Evolutionary conservation across 2,329 filamentous ascomycete species (phyloP).

Genomic region (Metarhizium robertsii): DNA sequence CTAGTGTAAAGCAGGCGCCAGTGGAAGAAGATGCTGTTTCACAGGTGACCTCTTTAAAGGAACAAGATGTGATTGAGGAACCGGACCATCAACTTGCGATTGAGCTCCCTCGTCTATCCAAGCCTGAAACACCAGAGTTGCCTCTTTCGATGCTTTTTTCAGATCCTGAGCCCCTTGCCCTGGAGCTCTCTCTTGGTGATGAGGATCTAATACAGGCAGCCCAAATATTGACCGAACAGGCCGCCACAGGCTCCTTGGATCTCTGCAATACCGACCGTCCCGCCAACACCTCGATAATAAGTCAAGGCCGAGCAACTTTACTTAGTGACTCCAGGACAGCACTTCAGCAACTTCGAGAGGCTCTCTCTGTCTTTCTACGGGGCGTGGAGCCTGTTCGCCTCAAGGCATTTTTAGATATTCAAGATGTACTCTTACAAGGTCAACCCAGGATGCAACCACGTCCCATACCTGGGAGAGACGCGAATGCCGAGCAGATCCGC

Average conservation of each 20-base stretch:
- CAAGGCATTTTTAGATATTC: conserved; percentile 45
- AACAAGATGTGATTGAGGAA: conserved; percentile 37
- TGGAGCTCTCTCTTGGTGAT: conserved; percentile 38
- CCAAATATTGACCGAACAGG: conserved; percentile 64
- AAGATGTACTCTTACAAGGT: conserved; percentile 44
- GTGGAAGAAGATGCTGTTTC: conserved; percentile 45
- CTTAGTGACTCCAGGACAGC: conserved; percentile 34
- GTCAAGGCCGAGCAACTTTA: conserved; percentile 31
- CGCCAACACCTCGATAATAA: conserved; percentile 14
- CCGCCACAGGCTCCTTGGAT: conserved; percentile 41
- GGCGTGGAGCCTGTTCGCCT: conserved; percentile 26
- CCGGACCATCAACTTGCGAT: conserved; percentile 36
- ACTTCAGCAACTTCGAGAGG: conserved; percentile 36
- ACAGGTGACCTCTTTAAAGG: conserved; percentile 40
- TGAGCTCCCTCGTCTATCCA: conserved; percentile 40
- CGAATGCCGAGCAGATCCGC: conserved; percentile 35
- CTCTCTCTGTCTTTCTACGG: conserved; percentile 35
- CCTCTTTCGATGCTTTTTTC: conserved; percentile 47
- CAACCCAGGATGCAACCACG: conserved; percentile 45
- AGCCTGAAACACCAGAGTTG: conserved; percentile 38
- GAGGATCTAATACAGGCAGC: conserved; percentile 57
- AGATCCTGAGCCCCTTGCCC: conserved; percentile 44
- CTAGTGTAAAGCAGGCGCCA: conserved; percentile 30
- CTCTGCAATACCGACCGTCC: conserved; percentile 17
- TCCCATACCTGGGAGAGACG: conserved; percentile 30